Conservation (phyloP, 768 basidiomycete species). For the Naganishia antarctica region DNA sequence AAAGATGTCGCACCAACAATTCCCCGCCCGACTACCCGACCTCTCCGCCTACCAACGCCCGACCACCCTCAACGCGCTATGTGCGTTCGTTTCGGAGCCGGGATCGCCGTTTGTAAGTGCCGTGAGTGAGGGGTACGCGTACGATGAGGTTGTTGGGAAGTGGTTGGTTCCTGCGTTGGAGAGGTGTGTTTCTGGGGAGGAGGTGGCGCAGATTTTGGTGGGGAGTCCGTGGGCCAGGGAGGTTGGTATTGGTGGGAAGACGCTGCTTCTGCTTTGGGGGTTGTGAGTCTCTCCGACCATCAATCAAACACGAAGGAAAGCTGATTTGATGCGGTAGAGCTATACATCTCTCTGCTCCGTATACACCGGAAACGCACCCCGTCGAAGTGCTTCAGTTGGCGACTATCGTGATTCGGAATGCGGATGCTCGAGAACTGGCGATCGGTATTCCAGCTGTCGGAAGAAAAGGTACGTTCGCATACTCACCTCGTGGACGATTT, state of each 20-base stretch:
- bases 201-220: not conserved
- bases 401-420: no score
- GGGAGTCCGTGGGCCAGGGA: not conserved
- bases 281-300: not conserved
- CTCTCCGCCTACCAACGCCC: not conserved
- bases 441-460: no score
- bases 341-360: not conserved
- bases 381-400: no score
- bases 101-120: not conserved
- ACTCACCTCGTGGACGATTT: not conserved
- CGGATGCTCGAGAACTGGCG: no score
- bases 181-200: not conserved
- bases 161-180: slow-evolving; percentile 3
- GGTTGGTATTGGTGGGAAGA: not conserved
- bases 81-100: not conserved
- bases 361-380: no score
- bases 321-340: not conserved
- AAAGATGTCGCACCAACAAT: no score
- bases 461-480: not conserved
- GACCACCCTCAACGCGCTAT: not conserved
- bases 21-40: not conserved
- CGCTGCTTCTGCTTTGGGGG: not conserved
- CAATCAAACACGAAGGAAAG: no score
- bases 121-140: not conserved
- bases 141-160: not conserved